Evolutionary conservation across 192 early-diverging fungal genomes (phyloP).

Genomic region (Backusella parvicylindrica): DNA sequence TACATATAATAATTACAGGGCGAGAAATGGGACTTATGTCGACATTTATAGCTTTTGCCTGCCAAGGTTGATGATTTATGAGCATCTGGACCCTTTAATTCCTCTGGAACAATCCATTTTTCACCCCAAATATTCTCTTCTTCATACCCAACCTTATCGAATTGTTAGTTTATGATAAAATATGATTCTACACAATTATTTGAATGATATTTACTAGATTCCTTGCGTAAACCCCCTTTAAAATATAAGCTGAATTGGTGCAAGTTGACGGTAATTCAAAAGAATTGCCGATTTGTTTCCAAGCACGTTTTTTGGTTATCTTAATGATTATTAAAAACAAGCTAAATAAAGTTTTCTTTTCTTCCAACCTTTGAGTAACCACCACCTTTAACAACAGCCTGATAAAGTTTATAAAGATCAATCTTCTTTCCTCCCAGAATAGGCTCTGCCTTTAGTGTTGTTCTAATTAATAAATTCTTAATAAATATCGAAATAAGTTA

Average conservation of each 20-base stretch:
- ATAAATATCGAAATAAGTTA: not conserved
- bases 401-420: slow-evolving; percentile 59
- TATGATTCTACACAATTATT: not conserved
- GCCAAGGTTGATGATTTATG: slow-evolving; percentile 30
- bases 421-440: slow-evolving; percentile 73
- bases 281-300: slow-evolving; percentile 64
- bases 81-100: slow-evolving; percentile 26
- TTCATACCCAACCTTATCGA: slow-evolving; percentile 16
- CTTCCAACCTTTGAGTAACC: slow-evolving; percentile 61
- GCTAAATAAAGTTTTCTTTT: not conserved
- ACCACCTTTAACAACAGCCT: slow-evolving; percentile 57
- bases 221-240: slow-evolving; percentile 68
- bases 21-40: not conserved
- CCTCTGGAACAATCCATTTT: slow-evolving; percentile 18
- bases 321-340: slow-evolving; percentile 11
- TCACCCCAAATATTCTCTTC: slow-evolving; percentile 23
- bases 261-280: slow-evolving; percentile 78
- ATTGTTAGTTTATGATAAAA: not conserved
- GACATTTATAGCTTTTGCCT: slow-evolving; percentile 22
- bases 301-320: slow-evolving; percentile 66
- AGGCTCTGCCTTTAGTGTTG: slow-evolving; percentile 52
- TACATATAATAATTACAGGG: not conserved
- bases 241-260: slow-evolving; percentile 75
- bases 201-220: slow-evolving; percentile 39
- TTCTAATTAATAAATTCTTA: slow-evolving; percentile 29